These are phyloP conservation scores for Yamadazyma songkhlaensis DNA, from an alignment of 1,139 yeast species.

Conservation along the genomic window DNA sequence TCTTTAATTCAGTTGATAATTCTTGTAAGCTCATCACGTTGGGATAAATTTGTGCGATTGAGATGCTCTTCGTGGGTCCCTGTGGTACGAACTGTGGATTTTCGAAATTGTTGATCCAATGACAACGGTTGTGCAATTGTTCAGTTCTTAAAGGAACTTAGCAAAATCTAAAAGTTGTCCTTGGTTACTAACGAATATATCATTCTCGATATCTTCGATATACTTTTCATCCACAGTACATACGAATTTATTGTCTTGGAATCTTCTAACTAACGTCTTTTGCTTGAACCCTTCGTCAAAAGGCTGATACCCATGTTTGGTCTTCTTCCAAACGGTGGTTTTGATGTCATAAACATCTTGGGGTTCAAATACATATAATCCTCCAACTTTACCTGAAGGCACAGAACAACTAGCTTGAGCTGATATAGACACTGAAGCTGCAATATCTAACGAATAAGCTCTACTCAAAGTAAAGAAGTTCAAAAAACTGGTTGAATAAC, in stretches of 20 bases:
- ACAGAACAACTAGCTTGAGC: conserved; percentile 7
- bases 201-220: conserved; percentile 6
- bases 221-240: conserved; percentile 12
- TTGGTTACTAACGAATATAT: neutral
- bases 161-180: neutral
- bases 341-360: conserved; percentile 4
- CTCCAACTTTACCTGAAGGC: conserved; percentile 12
- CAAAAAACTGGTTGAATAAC: conserved; percentile 1
- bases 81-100: too few species aligned
- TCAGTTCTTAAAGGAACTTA: neutral
- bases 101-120: too few species aligned
- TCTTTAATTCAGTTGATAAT: conserved; percentile 59
- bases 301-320: conserved; percentile 5
- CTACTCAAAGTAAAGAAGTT: conserved; percentile 3
- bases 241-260: conserved; percentile 11
- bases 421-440: conserved; percentile 1
- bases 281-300: conserved; percentile 7
- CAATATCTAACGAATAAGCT: conserved; percentile 1
- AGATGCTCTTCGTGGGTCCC: too few species aligned
- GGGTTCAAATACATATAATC: conserved; percentile 12
- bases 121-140: too few species aligned
- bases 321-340: conserved; percentile 11
- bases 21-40: conserved; percentile 24
- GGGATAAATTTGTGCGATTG: too few species aligned
- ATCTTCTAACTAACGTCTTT: conserved; percentile 9